Conservation (phyloP, 1,284 basidiomycete genomes). For the Leccinum subatratum region DNA sequence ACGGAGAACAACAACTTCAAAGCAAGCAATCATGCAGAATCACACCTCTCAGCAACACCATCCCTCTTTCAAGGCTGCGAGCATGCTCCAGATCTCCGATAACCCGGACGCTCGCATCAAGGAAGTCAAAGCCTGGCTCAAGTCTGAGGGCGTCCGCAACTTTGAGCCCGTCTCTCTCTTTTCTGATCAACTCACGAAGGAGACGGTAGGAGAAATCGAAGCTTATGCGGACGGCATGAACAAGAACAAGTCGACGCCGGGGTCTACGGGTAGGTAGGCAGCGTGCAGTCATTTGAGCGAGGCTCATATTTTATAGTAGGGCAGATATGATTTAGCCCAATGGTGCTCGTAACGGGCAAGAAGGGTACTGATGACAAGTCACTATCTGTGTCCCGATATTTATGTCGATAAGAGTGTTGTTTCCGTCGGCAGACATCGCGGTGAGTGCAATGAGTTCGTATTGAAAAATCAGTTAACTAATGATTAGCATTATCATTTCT, state of each 20-base stretch:
- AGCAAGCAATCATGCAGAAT: conserved; percentile 48
- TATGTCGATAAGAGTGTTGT: no score
- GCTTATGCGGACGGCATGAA: conserved; percentile 66
- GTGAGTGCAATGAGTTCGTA: no score
- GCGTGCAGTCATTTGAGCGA: no score
- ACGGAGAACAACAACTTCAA: conserved; percentile 78
- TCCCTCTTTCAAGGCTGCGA: conserved; percentile 71
- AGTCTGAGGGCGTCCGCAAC: conserved; percentile 79
- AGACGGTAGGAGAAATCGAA: conserved; percentile 78
- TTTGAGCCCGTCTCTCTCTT: conserved; percentile 91
- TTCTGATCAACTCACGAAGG: conserved; percentile 88
- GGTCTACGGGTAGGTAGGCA: no score
- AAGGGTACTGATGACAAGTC: no score
- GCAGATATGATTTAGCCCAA: no score
- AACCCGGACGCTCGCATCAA: conserved; percentile 71
- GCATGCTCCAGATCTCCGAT: conserved; percentile 64
- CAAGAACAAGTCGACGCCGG: conserved; percentile 52
- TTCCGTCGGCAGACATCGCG: no score
- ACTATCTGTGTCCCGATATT: no score
- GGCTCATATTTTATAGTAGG: no score
- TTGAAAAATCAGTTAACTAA: no score
- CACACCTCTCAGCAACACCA: conserved; percentile 61
- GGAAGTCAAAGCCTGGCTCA: conserved; percentile 84
- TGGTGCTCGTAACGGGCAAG: no score
- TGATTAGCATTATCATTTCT: no score